Conservation (phyloP, 1,284 basidiomycete genomes). For the Stereum hirsutum region DNA sequence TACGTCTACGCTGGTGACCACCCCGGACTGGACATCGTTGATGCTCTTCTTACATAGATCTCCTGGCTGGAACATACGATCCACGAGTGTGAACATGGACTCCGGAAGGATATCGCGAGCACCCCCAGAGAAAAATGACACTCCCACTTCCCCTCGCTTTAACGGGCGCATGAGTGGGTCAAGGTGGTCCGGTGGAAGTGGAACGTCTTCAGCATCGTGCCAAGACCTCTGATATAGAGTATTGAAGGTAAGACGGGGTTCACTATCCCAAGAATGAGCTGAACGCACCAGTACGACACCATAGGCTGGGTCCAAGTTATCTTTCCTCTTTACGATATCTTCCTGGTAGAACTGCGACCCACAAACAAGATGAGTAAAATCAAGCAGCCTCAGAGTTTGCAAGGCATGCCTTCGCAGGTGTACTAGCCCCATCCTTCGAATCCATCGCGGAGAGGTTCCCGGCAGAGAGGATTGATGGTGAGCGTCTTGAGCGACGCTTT, state of each 20-base stretch:
- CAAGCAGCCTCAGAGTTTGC: neutral
- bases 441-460: too few relatives aligned
- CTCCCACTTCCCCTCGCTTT: slow-evolving; percentile 72
- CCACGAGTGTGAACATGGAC: slow-evolving; percentile 61
- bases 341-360: slow-evolving; percentile 61
- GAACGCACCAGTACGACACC: slow-evolving; percentile 46
- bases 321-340: slow-evolving; percentile 54
- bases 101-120: slow-evolving; percentile 67
- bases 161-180: slow-evolving; percentile 76
- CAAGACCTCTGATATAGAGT: slow-evolving; percentile 52
- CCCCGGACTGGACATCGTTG: slow-evolving; percentile 69
- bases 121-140: slow-evolving; percentile 57
- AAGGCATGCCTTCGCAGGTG: slow-evolving; percentile 13
- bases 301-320: slow-evolving; percentile 29
- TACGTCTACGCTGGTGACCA: slow-evolving; percentile 57
- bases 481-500: neutral
- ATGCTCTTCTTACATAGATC: slow-evolving; percentile 80
- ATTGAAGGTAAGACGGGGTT: slow-evolving; percentile 2
- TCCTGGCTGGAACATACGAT: slow-evolving; percentile 73
- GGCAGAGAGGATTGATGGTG: neutral
- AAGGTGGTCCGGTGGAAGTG: slow-evolving; percentile 29
- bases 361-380: neutral
- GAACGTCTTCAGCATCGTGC: slow-evolving; percentile 70
- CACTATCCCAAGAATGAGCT: neutral
- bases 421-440: slow-evolving; percentile 7